These are phyloP conservation scores for Trametes cinnabarina DNA, from an alignment of 768 basidiomycete genomes.

Conservation along the genomic window DNA sequence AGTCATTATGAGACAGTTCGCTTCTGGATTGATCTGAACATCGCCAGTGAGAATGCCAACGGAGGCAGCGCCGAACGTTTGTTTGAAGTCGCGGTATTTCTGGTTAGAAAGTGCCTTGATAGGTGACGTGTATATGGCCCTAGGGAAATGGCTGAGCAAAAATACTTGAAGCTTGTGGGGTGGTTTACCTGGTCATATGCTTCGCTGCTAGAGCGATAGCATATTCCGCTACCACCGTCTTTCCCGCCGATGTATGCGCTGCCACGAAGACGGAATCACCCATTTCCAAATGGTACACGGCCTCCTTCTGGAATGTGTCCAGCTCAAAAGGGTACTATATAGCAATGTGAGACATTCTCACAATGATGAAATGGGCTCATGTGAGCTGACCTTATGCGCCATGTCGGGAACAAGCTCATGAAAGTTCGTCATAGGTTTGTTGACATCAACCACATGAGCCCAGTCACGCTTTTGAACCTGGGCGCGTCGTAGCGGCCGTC, in stretches of 20 bases:
- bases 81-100: slow-evolving; percentile 98
- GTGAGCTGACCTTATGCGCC: slow-evolving; percentile 75
- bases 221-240: slow-evolving; percentile 98
- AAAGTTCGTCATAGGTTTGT: slow-evolving; percentile 85
- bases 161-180: background rate
- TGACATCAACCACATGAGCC: slow-evolving; percentile 96
- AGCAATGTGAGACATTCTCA: background rate
- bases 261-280: slow-evolving; percentile 99
- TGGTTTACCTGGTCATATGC: slow-evolving; percentile 92
- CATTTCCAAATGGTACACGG: slow-evolving; percentile 94
- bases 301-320: slow-evolving; percentile 98
- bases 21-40: slow-evolving; percentile 99
- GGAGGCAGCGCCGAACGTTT: slow-evolving; percentile 85
- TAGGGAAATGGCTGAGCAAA: slow-evolving; percentile 31
- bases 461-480: slow-evolving; percentile 84
- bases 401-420: slow-evolving; percentile 92
- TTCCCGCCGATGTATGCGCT: slow-evolving; percentile 98
- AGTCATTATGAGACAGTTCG: slow-evolving; percentile 94
- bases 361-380: too few relatives aligned
- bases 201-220: slow-evolving; percentile 95
- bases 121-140: slow-evolving; percentile 97
- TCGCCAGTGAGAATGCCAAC: slow-evolving; percentile 98
- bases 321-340: slow-evolving; percentile 95
- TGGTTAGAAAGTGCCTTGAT: slow-evolving; percentile 99
- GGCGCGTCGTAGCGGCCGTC: slow-evolving; percentile 41